These are phyloP conservation scores for Somion occarium DNA, from an alignment of 1,284 basidiomycete species.

Conservation along the genomic window DNA sequence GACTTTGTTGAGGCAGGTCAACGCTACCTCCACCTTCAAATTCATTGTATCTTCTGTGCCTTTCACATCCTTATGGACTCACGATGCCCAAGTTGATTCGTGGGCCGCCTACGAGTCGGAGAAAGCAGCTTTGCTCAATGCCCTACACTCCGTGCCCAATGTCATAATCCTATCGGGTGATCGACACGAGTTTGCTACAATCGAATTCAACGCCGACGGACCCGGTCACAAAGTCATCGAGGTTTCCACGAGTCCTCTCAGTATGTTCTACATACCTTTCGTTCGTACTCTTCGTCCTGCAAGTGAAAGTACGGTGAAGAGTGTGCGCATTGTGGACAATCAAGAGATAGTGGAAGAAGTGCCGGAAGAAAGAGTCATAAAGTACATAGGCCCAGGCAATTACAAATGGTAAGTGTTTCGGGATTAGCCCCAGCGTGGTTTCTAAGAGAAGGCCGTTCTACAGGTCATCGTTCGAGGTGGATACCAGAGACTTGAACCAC, in stretches of 20 bases:
- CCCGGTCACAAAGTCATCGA: conserved; percentile 38
- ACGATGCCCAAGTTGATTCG: conserved; percentile 62
- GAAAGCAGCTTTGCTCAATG: conserved; percentile 51
- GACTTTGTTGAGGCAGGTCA: conserved; percentile 40
- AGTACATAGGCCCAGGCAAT: conserved; percentile 61
- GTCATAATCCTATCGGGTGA: conserved; percentile 67
- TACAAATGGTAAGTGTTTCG: conserved; percentile 49
- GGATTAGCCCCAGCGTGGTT: neutral
- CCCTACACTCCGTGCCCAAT: conserved; percentile 69
- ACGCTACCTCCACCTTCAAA: conserved; percentile 76
- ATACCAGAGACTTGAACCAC: conserved; percentile 52
- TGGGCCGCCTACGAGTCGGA: conserved; percentile 72
- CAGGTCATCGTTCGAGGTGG: conserved; percentile 71
- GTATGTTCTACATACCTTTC: conserved; percentile 69
- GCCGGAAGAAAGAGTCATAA: conserved; percentile 60
- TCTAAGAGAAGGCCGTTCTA: too few species aligned
- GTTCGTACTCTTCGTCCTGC: conserved; percentile 42
- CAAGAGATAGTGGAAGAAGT: conserved; percentile 30
- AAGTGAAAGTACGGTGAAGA: conserved; percentile 39
- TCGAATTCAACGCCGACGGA: conserved; percentile 51
- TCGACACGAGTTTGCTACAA: conserved; percentile 77
- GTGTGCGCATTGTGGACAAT: conserved; percentile 23
- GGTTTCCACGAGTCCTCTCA: conserved; percentile 63
- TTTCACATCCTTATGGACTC: conserved; percentile 73
- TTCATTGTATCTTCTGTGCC: conserved; percentile 78